These are phyloP conservation scores for Citrus trifoliata DNA, from an alignment of 345 rosid genomes.

Conservation along the genomic window DNA sequence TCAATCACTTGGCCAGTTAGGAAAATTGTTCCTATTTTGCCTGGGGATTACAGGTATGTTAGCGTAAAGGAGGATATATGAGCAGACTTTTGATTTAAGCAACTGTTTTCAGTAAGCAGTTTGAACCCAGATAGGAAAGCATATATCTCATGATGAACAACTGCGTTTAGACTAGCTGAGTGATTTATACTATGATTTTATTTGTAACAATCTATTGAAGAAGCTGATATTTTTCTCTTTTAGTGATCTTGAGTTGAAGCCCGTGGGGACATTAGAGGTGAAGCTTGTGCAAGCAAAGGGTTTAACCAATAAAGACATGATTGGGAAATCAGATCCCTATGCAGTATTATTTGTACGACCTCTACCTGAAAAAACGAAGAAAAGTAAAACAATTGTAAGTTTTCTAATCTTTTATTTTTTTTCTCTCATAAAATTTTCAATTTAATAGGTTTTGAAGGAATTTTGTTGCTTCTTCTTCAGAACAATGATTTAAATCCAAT, in stretches of 20 bases:
- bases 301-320: constrained; percentile 87
- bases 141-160: not conserved
- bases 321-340: constrained; percentile 98
- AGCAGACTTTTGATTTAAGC: not conserved
- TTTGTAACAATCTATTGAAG: not conserved
- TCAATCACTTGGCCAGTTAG: constrained; percentile 98
- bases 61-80: not conserved
- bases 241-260: constrained; percentile 93
- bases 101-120: not conserved
- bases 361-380: constrained; percentile 66
- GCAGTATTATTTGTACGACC: constrained; percentile 83
- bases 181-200: not conserved
- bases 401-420: not conserved
- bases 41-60: constrained; percentile 93
- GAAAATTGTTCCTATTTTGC: constrained; percentile 92
- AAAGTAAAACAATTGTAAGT: constrained; percentile 85
- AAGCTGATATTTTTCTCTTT: constrained; percentile 27
- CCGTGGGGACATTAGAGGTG: constrained; percentile 88
- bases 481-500: constrained; percentile 94
- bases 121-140: not conserved
- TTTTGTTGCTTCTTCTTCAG: constrained; percentile 33
- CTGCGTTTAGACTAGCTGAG: not conserved
- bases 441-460: constrained; percentile 11
- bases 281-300: constrained; percentile 97
- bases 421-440: not conserved